These are phyloP conservation scores for Leccinum obscurum DNA, from an alignment of 768 basidiomycete species.

Conservation along the genomic window DNA sequence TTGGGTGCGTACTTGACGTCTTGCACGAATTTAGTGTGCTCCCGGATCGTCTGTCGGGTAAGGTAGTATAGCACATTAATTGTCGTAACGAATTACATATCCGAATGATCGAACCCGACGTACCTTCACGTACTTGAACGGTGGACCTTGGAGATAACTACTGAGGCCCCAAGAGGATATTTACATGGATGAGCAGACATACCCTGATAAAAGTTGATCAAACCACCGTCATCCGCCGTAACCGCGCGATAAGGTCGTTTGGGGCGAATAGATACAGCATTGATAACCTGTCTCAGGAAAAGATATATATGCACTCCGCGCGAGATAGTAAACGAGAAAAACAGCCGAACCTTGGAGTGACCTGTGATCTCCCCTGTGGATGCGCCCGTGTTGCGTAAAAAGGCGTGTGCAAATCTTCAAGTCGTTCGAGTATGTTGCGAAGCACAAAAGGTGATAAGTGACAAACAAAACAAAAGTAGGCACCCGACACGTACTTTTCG, in stretches of 20 bases:
- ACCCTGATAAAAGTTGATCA: conserved; percentile 84
- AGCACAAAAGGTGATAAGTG: neutral
- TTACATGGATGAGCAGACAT: conserved; percentile 8
- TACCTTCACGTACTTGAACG: conserved; percentile 89
- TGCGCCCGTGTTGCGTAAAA: conserved; percentile 81
- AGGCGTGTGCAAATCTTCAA: conserved; percentile 75
- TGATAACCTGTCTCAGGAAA: conserved; percentile 57
- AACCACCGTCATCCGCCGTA: conserved; percentile 82
- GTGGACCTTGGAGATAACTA: conserved; percentile 50
- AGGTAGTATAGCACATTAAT: neutral
- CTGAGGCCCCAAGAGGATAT: neutral
- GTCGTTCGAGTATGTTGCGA: neutral
- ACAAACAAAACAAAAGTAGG: neutral
- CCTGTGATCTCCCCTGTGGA: conserved; percentile 88
- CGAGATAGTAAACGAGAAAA: neutral
- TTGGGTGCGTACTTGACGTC: conserved; percentile 82
- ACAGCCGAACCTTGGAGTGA: conserved; percentile 70
- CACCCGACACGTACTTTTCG: conserved; percentile 59
- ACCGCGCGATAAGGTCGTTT: conserved; percentile 91
- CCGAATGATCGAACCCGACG: neutral
- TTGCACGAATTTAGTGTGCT: conserved; percentile 91
- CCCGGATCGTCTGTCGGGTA: conserved; percentile 67
- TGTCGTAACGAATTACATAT: neutral
- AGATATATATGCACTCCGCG: neutral
- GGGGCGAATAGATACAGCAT: conserved; percentile 83